Evolutionary conservation across 148 eudicot species (phyloP), one percentile per base, ranked within the genome.

Genomic region (Cornus controversa): DNA sequence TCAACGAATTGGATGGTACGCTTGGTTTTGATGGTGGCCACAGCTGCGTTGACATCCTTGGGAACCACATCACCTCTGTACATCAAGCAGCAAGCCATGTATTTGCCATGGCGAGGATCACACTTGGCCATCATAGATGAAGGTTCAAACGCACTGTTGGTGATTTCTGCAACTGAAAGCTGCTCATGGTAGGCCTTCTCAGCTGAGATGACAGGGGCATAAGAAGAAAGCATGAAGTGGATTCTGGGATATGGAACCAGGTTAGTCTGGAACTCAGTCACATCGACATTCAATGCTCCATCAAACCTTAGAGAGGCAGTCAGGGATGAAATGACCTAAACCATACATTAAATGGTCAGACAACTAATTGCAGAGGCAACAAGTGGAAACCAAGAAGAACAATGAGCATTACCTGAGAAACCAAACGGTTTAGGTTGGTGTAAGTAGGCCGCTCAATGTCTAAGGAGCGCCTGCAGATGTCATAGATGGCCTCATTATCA

Each of bases 71-170:
- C 82, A 9, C 82, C 82, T 65, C 82, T 69, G 79, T 75, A 80
- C 82, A 80, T 80, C 70, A 80, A 45, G 65, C 82, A 80, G 47
- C 82, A 80, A 13, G 82, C 82, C 82, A 80, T 80, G 75, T 78
- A 78, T 42, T 78, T 78, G 18, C 81, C 81, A 50, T 78, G 81
- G 28, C 81, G 70, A 1, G 81, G 81, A 63, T 78, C 81, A 45
- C 81, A 78, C 70, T 78, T 78, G 62, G 81, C 76, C 81, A 78
- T 78, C 81, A 78, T 78, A 22, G 81, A 78, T 6, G 81, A 71
- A 3, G 81, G 81, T 27, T 78, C 81, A 16, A 78, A 78, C 2
- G 81, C 81, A 25, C 69, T 78, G 81, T 72, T 78, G 64, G 81
- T 78, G 64, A 78, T 78, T 64, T 78, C 81, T 13, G 81, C 81